Evolutionary conservation across 2,329 filamentous ascomycete species (phyloP), one percentile per base, ranked within the genome.

Genomic region (Pseudogymnoascus sp.): DNA sequence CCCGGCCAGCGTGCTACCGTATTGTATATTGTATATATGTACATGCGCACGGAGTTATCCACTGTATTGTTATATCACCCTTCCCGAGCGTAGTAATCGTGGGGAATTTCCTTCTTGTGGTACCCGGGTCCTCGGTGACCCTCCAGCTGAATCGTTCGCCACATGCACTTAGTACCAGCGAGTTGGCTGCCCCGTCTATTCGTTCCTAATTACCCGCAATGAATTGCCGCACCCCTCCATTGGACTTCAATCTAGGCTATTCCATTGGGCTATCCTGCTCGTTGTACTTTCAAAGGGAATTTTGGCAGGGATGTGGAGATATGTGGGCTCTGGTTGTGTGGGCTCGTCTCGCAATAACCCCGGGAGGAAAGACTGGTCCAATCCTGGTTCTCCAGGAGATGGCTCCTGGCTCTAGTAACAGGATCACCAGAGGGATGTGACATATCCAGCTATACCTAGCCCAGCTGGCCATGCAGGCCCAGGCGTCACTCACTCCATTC

Each of bases 371-470:
- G 45, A 16, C 5, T 33, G 49, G n/a, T 14, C 49, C 28, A 55
- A 5, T 55, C 8, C 9, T 55, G 49, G 45, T 52, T 16, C 25
- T 11, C 8, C 8, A 55, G 49, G n/a, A 55, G 25, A 7, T 55
- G 49, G 49, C 49, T 52, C 45, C 45, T 52, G 45, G 16, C 45
- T 55, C 49, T 52, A 16, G 45, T 28, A 18, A 52, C 16, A 33
- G 45, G 45, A 52, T 52, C 45, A 52, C 2, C 45, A 18, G 25
- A 52, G 25, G 25, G 45, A 52, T 31, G 49, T 55, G 49, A 55
- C 49, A 55, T 55, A 55, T 55, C 49, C 49, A 55, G 28, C 49
- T 55, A 55, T 55, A 33, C 49, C 49, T 55, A 55, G 49, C 25
- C 25, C 49, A 55, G 49, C 49, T 55, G 49, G 49, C 49, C 25